Conservation (phyloP, 75 land plant species). For the Pinus albicaulis region DNA sequence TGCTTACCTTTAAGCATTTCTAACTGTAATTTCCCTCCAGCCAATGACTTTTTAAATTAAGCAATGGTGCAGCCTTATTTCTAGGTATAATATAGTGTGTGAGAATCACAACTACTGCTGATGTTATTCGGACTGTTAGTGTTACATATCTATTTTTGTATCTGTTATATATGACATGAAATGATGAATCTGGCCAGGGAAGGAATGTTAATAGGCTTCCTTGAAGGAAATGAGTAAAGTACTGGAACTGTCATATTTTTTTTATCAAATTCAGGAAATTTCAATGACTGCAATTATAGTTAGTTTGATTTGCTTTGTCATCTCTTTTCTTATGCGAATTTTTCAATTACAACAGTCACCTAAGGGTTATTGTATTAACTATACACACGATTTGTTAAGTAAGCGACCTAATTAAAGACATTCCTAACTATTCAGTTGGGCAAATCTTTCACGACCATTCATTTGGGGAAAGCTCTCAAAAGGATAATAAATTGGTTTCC, state of each 20-base stretch:
- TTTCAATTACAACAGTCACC: too few species aligned
- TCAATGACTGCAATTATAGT: not conserved
- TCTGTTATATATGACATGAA: too few species aligned
- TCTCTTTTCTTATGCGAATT: not conserved
- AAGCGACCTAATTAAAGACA: too few species aligned
- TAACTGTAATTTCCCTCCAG: not conserved
- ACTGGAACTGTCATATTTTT: not conserved
- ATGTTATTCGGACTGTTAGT: not conserved
- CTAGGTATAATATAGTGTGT: not conserved
- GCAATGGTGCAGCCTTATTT: not conserved
- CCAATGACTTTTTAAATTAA: not conserved
- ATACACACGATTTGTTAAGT: too few species aligned
- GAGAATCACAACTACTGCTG: not conserved
- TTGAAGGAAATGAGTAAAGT: not conserved
- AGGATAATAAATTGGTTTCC: too few species aligned
- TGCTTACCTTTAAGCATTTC: not conserved
- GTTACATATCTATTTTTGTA: not conserved
- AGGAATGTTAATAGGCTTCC: not conserved
- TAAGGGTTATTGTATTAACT: too few species aligned
- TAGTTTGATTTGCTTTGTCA: not conserved
- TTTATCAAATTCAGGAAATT: not conserved
- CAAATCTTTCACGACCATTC: too few species aligned
- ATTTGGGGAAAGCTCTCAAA: too few species aligned
- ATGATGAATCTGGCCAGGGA: not conserved
- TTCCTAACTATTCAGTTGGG: too few species aligned